Base-by-base conservation (phyloP, 306 rosid genomes). In the Malus domestica region DNA sequence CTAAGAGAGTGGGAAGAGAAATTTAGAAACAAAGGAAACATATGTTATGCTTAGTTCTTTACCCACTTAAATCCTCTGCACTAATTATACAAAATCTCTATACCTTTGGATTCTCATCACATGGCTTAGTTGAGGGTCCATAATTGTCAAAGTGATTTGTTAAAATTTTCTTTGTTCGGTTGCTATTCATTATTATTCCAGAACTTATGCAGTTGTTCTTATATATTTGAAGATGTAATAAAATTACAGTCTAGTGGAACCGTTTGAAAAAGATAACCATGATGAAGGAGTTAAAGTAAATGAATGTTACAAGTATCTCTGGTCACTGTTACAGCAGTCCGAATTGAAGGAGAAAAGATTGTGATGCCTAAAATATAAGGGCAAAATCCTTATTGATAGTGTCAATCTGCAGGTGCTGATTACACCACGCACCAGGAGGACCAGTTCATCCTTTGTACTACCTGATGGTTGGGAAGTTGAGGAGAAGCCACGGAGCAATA, bases 381-480 rank as follows among this genome's bases (percentile, higher is more conserved):
- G 68, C 46, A 49, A 45, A 70, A 49, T 70, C 45, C 65, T 68
- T 74, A 62, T 76, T 75, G 42, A 62, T 22, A 22, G 16, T 59
- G 59, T 42, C 73, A 20, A 75, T 62, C 63, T 67, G 84, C 83
- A 86, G 86, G 71, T 40, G 75, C 79, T 70, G 52, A 45, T 69
- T 9, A 14, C 52, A 5, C 67, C 72, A 45, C 55, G 5, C 55
- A 68, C 51, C 66, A 44, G 44, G 49, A 45, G 57, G 69, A 33
- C 60, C 38, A 19, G 61, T 60, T 59, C 85, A 27, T 64, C 58
- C 67, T 55, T 79, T 57, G 78, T 54, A 42, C 83, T 83, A 77
- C 88, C 88, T 23, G 80, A 77, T 76, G 82, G 58, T 78, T 82
- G 88, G 83, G 78, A 62, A 69, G 70, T 85, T 49, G 79, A 78